phyloP scores from a whole-genome alignment of 2,329 filamentous ascomycete species.

The Pseudogymnoascus sp. region DNA sequence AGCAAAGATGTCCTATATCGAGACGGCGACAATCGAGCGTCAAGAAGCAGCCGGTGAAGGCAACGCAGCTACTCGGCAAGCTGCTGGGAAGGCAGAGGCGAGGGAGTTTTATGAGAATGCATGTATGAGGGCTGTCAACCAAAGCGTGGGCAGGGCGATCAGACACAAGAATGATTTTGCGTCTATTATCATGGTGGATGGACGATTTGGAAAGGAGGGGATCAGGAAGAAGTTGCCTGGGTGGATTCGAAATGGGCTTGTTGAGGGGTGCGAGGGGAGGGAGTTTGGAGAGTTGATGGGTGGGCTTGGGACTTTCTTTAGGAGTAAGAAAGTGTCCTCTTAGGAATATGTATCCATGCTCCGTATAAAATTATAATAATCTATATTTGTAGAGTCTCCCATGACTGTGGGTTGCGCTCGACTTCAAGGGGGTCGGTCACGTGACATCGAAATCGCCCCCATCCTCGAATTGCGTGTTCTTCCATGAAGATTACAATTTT shows the following conservation, averaged over 20 bases:
- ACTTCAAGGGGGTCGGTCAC: neutral
- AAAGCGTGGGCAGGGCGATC: slow-evolving; percentile 90
- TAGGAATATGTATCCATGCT: neutral
- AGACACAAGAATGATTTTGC: slow-evolving; percentile 85
- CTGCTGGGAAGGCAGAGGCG: slow-evolving; percentile 47
- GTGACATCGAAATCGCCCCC: neutral
- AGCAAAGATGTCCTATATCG: slow-evolving; percentile 81
- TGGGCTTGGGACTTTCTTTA: slow-evolving; percentile 50
- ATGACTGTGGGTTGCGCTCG: neutral
- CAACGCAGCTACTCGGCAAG: slow-evolving; percentile 9
- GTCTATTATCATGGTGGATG: slow-evolving; percentile 77
- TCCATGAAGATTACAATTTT: neutral
- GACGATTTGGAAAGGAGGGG: slow-evolving; percentile 64
- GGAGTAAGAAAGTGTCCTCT: slow-evolving; percentile 36
- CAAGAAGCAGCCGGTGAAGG: slow-evolving; percentile 22
- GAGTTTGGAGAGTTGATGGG: slow-evolving; percentile 54
- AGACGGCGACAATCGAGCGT: slow-evolving; percentile 45
- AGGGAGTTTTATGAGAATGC: slow-evolving; percentile 87
- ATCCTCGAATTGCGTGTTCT: neutral
- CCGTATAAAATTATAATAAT: neutral
- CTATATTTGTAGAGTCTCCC: neutral
- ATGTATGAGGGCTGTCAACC: slow-evolving; percentile 95
- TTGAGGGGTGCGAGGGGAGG: slow-evolving; percentile 40
- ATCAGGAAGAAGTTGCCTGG: slow-evolving; percentile 75
- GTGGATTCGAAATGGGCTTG: slow-evolving; percentile 75